These are phyloP conservation scores for Collybia nuda DNA, from an alignment of 768 basidiomycete genomes.

Conservation along the genomic window DNA sequence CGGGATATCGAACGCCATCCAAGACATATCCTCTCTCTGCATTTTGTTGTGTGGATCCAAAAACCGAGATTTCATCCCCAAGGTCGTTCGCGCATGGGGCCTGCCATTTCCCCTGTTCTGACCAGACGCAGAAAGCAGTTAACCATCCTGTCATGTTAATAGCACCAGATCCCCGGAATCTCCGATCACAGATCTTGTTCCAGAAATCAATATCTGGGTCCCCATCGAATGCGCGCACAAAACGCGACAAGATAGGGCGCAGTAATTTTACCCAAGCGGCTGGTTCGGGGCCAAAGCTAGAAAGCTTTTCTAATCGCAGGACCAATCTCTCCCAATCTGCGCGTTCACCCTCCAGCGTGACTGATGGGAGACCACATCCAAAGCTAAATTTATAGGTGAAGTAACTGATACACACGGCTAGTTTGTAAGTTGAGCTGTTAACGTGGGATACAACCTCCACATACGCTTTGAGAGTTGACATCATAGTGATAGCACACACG, in stretches of 20 bases:
- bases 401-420: conserved; percentile 17
- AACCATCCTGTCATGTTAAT: conserved; percentile 39
- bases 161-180: conserved; percentile 14
- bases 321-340: conserved; percentile 19
- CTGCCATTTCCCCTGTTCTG: too few species aligned
- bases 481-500: conserved; percentile 37
- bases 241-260: conserved; percentile 34
- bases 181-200: conserved; percentile 26
- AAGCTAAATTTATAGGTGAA: conserved; percentile 31
- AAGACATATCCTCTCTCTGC: too few species aligned
- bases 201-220: conserved; percentile 35
- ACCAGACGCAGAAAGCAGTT: conserved; percentile 31
- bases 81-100: too few species aligned
- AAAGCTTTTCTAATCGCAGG: conserved; percentile 35
- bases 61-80: too few species aligned
- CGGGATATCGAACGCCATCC: too few species aligned
- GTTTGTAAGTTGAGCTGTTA: not conserved
- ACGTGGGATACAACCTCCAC: not conserved
- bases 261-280: conserved; percentile 38
- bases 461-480: conserved; percentile 35
- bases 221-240: conserved; percentile 33
- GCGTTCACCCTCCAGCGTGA: conserved; percentile 42
- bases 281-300: conserved; percentile 30
- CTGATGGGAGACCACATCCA: conserved; percentile 40
- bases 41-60: too few species aligned